Evolutionary conservation across 2,329 filamentous ascomycete species (phyloP).

Genomic region (Aureobasidium sp.): DNA sequence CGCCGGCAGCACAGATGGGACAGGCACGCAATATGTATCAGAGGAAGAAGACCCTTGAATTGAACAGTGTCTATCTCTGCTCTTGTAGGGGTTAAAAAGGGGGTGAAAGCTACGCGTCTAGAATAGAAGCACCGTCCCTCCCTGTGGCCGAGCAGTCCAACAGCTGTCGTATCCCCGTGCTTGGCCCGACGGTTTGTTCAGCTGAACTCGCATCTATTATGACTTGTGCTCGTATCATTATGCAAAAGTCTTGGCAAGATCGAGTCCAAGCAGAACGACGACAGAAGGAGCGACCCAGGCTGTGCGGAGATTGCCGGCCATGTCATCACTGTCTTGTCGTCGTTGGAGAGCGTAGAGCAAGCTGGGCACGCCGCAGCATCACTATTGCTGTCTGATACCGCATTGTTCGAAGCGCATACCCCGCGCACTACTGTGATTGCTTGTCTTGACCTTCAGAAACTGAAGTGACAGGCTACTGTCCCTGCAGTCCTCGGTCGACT

Average conservation of each 20-base stretch:
- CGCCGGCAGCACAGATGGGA: neutral
- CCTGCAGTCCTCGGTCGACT: slow-evolving; percentile 1
- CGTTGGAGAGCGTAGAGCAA: neutral
- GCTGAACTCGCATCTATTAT: too few species aligned
- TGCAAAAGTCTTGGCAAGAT: neutral
- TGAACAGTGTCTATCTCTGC: neutral
- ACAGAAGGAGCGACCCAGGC: too few species aligned
- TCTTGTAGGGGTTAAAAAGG: neutral
- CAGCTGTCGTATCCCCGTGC: neutral
- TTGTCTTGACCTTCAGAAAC: neutral
- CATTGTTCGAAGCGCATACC: slow-evolving; percentile 1
- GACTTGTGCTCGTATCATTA: neutral
- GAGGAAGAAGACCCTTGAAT: too few species aligned
- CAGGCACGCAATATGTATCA: slow-evolving; percentile 5
- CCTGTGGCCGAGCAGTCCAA: slow-evolving; percentile 5
- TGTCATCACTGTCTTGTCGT: slow-evolving; percentile 2
- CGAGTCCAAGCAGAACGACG: too few species aligned
- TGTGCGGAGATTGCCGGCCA: neutral
- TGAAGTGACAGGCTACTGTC: neutral
- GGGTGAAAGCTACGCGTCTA: too few species aligned
- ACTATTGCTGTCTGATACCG: slow-evolving; percentile 5
- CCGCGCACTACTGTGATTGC: neutral
- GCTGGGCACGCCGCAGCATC: neutral
- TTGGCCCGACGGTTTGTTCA: too few species aligned
- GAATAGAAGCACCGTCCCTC: too few species aligned